Evolutionary conservation across 371 early-diverging fungal genomes (phyloP), one percentile per base, ranked within the genome.

Genomic region (Zychaea mexicana): DNA sequence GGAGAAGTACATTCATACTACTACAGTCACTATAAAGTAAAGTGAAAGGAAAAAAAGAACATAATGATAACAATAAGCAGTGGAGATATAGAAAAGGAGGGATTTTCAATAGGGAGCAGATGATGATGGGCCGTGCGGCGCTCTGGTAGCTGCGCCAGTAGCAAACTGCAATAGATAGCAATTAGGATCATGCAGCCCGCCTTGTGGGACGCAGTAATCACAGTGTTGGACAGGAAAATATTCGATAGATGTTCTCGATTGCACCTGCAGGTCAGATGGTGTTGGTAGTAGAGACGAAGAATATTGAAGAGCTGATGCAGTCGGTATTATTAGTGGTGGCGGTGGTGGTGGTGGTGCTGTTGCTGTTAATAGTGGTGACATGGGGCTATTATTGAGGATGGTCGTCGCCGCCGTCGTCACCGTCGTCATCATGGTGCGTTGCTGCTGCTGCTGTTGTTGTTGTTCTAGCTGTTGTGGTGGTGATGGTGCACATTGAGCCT

Each of bases 121-220:
- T 15, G 31, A 19, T 19, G 30, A 45, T 27, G 47, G 19, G 46
- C 36, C 15, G 5, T 17, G 28, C 13, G 60, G 21, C 12, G 27
- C 42, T 21, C 3, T n/a, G 28, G 60, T 31, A 19, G 45, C 12
- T 3, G 24, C 13, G 9, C 28, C 38, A 3, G 33, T 38, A 13
- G 32, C 3, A 22, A 64, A 59, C 7, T 33, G 60, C 24, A 66
- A 39, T 13, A 71, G 19, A 13, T 56, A 30, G 46, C 73, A 72
- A 9, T 39, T 26, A 13, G 52, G 57, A 53, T 68, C 64, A 39
- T 76, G 76, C 2, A 66, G 27, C 2, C 69, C 72, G 3, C 28
- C 28, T 33, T 76, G 57, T n/a, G 70, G 70, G 3, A 30, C 30
- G 47, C 76, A 76, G 30, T 68, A 70, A 19, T 66, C 52, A 58